These are phyloP conservation scores for Backusella westeae DNA, from an alignment of 192 early-diverging fungal genomes.

Conservation along the genomic window DNA sequence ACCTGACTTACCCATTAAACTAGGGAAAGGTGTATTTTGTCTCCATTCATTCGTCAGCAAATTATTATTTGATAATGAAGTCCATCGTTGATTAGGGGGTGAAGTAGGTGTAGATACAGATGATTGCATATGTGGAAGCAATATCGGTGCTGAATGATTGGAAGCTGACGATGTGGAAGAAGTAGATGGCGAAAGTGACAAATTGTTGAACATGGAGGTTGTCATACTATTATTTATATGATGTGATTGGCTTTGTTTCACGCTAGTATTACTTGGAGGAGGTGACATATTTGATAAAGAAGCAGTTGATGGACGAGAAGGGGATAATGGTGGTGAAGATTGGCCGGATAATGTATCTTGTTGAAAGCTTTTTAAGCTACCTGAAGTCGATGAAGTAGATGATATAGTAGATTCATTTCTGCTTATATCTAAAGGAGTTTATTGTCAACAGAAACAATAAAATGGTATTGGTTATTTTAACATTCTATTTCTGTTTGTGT, in stretches of 20 bases:
- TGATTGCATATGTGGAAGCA: neutral
- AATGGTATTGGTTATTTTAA: neutral
- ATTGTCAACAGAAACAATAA: neutral
- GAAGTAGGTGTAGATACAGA: conserved; percentile 17
- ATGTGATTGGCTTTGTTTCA: conserved; percentile 2
- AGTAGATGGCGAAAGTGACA: conserved; percentile 1
- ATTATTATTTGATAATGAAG: neutral
- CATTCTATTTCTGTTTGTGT: neutral
- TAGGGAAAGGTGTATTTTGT: conserved; percentile 11
- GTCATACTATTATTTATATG: conserved; percentile 3
- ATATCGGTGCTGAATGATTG: conserved; percentile 21
- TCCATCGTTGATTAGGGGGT: neutral
- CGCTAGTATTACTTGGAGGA: neutral
- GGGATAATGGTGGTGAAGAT: conserved; percentile 10
- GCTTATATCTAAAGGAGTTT: neutral
- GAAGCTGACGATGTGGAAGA: conserved; percentile 12
- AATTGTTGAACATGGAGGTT: neutral
- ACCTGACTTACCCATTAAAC: conserved; percentile 19
- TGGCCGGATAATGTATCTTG: neutral
- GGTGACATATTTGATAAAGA: neutral
- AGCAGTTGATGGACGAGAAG: neutral
- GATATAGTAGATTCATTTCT: neutral
- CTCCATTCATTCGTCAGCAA: conserved; percentile 8
- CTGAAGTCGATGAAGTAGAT: neutral
- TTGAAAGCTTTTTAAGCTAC: neutral